Conservation (phyloP, 768 basidiomycete species). For the Mycena vulgaris region DNA sequence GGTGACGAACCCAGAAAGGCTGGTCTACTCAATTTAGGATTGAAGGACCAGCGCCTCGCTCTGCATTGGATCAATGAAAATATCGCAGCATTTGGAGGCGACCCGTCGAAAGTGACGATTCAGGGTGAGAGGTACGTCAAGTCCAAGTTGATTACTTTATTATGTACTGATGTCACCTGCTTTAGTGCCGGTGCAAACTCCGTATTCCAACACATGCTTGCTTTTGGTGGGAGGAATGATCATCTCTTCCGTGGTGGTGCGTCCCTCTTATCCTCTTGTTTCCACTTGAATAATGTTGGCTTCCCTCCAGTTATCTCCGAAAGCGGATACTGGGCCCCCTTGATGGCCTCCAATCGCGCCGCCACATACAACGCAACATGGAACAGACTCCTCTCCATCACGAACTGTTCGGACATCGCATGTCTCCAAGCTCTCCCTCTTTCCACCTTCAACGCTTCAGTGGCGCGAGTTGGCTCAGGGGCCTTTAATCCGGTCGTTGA, state of each 20-base stretch:
- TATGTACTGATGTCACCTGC: conserved; percentile 25
- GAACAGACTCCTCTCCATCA: conserved; percentile 32
- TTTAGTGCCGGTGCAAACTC: conserved; percentile 29
- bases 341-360: conserved; percentile 31
- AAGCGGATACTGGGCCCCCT: conserved; percentile 29
- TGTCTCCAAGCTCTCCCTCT: conserved; percentile 32
- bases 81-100: conserved; percentile 29
- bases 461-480: conserved; percentile 30
- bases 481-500: conserved; percentile 31
- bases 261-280: conserved; percentile 29
- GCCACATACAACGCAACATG: conserved; percentile 31
- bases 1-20: conserved; percentile 27
- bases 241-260: conserved; percentile 31
- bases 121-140: conserved; percentile 30
- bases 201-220: conserved; percentile 32
- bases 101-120: conserved; percentile 31
- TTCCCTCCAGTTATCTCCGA: conserved; percentile 28
- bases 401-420: conserved; percentile 31
- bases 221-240: conserved; percentile 30
- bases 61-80: conserved; percentile 31
- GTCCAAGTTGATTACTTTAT: conserved; percentile 30
- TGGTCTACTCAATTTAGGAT: conserved; percentile 34
- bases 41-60: conserved; percentile 31
- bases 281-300: conserved; percentile 23
- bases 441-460: conserved; percentile 31